Base-by-base conservation (phyloP, 2,329 filamentous ascomycete species). In the Penicillium sp. region DNA sequence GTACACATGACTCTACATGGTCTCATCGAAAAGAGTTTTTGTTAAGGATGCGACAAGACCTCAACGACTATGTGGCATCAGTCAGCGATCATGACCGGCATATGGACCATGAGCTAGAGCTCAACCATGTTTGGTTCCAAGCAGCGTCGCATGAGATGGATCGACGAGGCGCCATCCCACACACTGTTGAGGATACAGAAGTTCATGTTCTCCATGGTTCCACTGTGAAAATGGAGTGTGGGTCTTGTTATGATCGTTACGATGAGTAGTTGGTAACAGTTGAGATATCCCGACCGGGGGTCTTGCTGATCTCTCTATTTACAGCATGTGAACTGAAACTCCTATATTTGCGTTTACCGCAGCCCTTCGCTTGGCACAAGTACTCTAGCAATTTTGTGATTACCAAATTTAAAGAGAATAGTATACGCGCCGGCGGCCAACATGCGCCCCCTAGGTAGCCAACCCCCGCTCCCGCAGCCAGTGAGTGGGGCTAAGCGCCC, bases 61-160 rank as follows among this genome's bases (percentile, higher is more conserved):
- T 62, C 34, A 55, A 54, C 1, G 59, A 65, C 11, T 65, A 60
- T 13, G 46, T 62, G 22, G 56, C 54, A 10, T 51, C 51, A 18
- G 24, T 50, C 5, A 21, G 27, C 10, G 31, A 42, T 1, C 27
- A 51, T 24, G 24, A 18, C 5, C 21, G 50, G 36, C 7, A 18
- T 21, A 14, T 40, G 5, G 21, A 10, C 5, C 21, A n/a, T 11
- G 31, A 18, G n/a, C 62, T 56, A 9, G 53, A 47, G 14, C 27
- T 68, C 5, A 55, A 57, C 2, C 48, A 57, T 27, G 50, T 68
- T 8, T 68, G 64, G 65, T 68, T 68, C 41, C 52, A 56, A 34
- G 66, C 64, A 24, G 64, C 62, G 18, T 48, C 53, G 43, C 58
- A 51, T 29, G 64, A 66, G 45, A 55, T 68, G 54, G 45, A 50